These are phyloP conservation scores for Ganoderma leucocontextum DNA, from an alignment of 1,284 basidiomycete species.

Conservation along the genomic window DNA sequence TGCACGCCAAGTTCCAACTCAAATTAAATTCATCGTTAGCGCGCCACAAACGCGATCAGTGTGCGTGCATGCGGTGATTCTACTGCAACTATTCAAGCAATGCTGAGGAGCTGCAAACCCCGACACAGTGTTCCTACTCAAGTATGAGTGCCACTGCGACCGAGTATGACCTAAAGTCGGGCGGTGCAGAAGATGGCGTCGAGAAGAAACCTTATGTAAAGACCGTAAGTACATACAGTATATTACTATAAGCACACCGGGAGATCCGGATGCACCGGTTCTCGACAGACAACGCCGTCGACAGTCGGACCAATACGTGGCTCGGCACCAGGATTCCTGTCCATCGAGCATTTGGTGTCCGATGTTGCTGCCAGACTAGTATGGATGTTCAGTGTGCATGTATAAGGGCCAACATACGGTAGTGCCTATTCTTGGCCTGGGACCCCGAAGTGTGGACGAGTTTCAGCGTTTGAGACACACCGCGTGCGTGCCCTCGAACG, in stretches of 20 bases:
- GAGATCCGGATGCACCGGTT: not conserved
- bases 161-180: not conserved
- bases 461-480: not conserved
- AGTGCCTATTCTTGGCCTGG: not conserved
- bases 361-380: not conserved
- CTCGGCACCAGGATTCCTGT: not conserved
- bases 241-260: not conserved
- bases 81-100: too few species aligned
- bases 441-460: slow-evolving; percentile 1
- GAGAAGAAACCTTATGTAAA: not conserved
- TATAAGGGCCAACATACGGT: not conserved
- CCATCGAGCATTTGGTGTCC: not conserved
- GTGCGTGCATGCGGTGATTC: not conserved
- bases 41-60: not conserved
- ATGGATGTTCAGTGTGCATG: not conserved
- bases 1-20: not conserved
- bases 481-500: not conserved
- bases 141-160: not conserved
- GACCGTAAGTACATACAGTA: too few species aligned
- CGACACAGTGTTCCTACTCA: too few species aligned
- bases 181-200: not conserved
- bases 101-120: too few species aligned
- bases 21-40: not conserved
- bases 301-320: not conserved
- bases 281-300: not conserved